These are phyloP conservation scores for Phytophthora capsici DNA, from an alignment of 352 stramenopile species.

Conservation along the genomic window DNA sequence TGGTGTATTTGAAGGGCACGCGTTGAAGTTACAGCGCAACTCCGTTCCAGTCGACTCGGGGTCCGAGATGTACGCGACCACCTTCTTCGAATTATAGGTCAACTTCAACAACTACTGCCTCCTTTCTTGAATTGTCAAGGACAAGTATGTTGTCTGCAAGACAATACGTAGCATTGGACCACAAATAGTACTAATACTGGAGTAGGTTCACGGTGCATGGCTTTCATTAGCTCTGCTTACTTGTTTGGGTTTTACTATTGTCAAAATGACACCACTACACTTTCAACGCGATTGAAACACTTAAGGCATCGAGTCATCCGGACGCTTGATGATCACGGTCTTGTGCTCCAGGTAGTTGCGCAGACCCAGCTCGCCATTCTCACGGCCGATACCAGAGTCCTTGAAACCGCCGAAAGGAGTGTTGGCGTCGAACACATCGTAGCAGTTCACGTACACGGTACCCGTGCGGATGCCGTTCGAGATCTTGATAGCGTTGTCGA, in stretches of 20 bases:
- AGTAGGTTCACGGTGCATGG: slow-evolving; percentile 2
- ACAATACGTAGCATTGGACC: no score
- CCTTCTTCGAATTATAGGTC: no score
- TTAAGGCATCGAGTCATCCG: slow-evolving; percentile 47
- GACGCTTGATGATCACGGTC: slow-evolving; percentile 76
- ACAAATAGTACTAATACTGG: neutral
- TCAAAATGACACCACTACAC: slow-evolving; percentile 21
- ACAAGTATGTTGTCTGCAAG: no score
- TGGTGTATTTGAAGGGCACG: no score
- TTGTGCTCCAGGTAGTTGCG: slow-evolving; percentile 84
- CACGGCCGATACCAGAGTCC: slow-evolving; percentile 86
- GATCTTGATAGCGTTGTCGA: slow-evolving; percentile 89
- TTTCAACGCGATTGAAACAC: slow-evolving; percentile 18
- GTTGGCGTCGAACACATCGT: slow-evolving; percentile 87
- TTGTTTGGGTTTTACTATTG: neutral
- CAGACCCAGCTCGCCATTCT: slow-evolving; percentile 78
- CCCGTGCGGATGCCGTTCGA: slow-evolving; percentile 88
- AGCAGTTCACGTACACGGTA: slow-evolving; percentile 96
- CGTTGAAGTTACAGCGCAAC: no score
- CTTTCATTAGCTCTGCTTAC: slow-evolving; percentile 18
- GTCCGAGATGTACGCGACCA: no score
- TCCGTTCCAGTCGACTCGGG: no score
- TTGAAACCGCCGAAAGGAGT: slow-evolving; percentile 91
- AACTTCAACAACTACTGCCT: no score
- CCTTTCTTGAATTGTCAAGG: no score